Evolutionary conservation across 2,329 filamentous ascomycete species (phyloP), one percentile per base, ranked within the genome.

Genomic region (Exophiala spinifera): DNA sequence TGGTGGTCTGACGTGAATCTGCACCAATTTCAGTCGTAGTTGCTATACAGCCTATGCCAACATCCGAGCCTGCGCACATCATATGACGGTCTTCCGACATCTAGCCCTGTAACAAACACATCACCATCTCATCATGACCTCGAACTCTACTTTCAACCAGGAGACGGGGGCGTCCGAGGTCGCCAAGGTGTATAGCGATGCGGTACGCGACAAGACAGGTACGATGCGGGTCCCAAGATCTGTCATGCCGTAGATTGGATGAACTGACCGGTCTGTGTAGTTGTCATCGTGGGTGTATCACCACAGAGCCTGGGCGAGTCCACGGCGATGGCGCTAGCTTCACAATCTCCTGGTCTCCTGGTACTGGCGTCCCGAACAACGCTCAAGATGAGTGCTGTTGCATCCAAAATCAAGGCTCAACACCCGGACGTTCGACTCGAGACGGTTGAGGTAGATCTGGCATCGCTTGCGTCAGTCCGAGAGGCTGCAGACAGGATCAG

Each of bases 231-330:
- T 15, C 2, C 5, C 4, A 15, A 19, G 20, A 13, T 37, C 21
- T 14, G 10, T 33, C 49, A 62, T 72, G 76, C 73, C 76, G 64
- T 67, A 17, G n/a, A n/a, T 20, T 10, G 37, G 49, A 3, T 20
- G 3, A 25, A 20, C 15, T 52, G 21, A 46, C 25, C n/a, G 28
- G 6, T 14, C 37, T 19, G 51, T 43, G 51, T 58, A 25, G 63
- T 78, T 25, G 67, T 78, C 15, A 70, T 75, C 34, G 75, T 72
- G 13, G 73, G 74, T 10, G 68, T 70, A 6, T 71, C 69, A 15
- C 68, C 68, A 7, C 66, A 68, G 36, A 68, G 66, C 3, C 66
- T 77, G 37, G 75, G 73, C 28, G 67, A 66, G 19, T 60, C 63
- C 20, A 71, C 70, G 36, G 69, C 68, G 7, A 56, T 65, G n/a